A percentile compares a stretch with the other conserved stretches of the same genome.
phyloP scores from a whole-genome alignment of 805 yeast species.

The Helenozyma baotianmanensis region DNA sequence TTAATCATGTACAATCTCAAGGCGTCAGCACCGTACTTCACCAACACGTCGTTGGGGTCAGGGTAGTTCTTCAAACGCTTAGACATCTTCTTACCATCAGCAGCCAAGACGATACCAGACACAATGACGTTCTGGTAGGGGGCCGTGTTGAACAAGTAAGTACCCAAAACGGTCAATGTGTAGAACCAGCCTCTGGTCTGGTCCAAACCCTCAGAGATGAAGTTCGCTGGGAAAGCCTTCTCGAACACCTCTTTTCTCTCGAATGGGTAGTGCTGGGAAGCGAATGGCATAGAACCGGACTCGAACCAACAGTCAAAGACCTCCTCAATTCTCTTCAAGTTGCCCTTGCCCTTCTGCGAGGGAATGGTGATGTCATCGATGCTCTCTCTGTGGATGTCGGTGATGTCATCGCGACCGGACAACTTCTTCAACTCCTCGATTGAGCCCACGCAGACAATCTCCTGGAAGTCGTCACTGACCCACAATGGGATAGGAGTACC shows the following conservation, averaged over 20 bases:
- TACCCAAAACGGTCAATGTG: slow-evolving; percentile 91
- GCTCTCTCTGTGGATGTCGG: slow-evolving; percentile 89
- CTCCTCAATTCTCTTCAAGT: slow-evolving; percentile 85
- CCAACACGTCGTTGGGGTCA: slow-evolving; percentile 78
- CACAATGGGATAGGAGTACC: slow-evolving; percentile 99
- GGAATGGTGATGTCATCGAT: slow-evolving; percentile 93
- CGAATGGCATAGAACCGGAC: slow-evolving; percentile 98
- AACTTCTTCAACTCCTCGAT: slow-evolving; percentile 79
- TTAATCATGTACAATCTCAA: slow-evolving; percentile 91
- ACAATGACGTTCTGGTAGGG: slow-evolving; percentile 96
- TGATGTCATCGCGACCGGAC: slow-evolving; percentile 75
- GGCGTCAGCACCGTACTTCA: slow-evolving; percentile 96
- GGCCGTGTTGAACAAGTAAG: slow-evolving; percentile 85
- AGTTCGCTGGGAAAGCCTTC: slow-evolving; percentile 89
- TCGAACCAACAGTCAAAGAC: slow-evolving; percentile 99
- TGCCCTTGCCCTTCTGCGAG: slow-evolving; percentile 84
- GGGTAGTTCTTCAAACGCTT: slow-evolving; percentile 97
- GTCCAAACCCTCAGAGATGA: slow-evolving; percentile 97
- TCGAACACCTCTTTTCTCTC: slow-evolving; percentile 71
- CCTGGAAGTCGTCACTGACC: slow-evolving; percentile 92
- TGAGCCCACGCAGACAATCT: slow-evolving; percentile 90
- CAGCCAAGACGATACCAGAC: slow-evolving; percentile 92
- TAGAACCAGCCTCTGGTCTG: slow-evolving; percentile 99
- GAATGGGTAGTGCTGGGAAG: slow-evolving; percentile 95
- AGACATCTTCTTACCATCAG: slow-evolving; percentile 99